phyloP scores from a whole-genome alignment of 2,329 filamentous ascomycete species.

The Boeremia lycopersici region DNA sequence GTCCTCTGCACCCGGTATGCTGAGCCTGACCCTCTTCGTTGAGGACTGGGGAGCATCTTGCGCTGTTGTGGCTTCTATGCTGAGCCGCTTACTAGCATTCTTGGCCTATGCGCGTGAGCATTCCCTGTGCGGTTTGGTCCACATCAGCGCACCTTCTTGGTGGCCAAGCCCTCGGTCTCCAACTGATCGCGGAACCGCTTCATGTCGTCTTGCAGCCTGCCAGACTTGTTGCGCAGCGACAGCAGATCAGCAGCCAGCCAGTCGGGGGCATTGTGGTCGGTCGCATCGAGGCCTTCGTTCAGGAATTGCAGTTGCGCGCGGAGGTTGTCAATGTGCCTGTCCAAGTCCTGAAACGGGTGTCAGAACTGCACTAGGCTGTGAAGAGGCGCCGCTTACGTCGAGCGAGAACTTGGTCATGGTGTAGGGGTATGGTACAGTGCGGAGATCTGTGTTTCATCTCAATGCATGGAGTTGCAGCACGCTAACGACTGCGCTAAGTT shows the following conservation, averaged over 20 bases:
- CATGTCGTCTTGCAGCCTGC: conserved; percentile 44
- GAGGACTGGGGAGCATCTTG: conserved; percentile 1
- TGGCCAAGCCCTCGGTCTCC: conserved; percentile 32
- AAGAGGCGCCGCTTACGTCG: conserved; percentile 28
- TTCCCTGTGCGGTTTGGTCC: neutral
- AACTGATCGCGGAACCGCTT: conserved; percentile 39
- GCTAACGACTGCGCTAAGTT: conserved; percentile 8
- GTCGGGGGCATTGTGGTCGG: conserved; percentile 43
- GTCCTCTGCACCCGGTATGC: conserved; percentile 14
- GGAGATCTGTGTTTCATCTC: conserved; percentile 13
- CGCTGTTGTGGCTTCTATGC: conserved; percentile 31
- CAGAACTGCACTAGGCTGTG: conserved; percentile 13
- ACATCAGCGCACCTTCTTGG: conserved; percentile 26
- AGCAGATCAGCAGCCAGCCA: conserved; percentile 45
- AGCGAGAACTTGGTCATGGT: conserved; percentile 36
- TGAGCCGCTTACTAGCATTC: conserved; percentile 37
- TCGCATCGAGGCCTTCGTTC: conserved; percentile 39
- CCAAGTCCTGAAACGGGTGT: conserved; percentile 36
- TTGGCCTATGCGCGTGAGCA: conserved; percentile 21
- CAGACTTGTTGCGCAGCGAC: conserved; percentile 40
- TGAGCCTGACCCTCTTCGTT: conserved; percentile 13
- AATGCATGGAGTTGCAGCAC: conserved; percentile 5
- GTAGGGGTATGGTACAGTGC: conserved; percentile 9
- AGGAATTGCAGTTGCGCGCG: conserved; percentile 39
- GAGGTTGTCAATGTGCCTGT: conserved; percentile 39